Evolutionary conservation across 176 grass and related monocot genomes (phyloP).

Genomic region (Lolium multiflorum): DNA sequence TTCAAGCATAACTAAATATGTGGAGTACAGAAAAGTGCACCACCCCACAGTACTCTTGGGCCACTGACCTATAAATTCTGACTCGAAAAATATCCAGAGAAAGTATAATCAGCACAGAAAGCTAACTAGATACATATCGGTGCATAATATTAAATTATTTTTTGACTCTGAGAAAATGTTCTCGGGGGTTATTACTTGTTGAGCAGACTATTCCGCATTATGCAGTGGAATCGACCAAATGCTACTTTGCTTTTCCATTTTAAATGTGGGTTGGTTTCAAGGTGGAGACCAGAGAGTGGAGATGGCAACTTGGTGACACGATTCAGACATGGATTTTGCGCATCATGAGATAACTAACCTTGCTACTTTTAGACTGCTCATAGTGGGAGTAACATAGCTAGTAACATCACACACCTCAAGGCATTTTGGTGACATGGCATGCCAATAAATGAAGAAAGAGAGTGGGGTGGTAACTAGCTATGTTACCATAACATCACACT

Average conservation of each 20-base stretch:
- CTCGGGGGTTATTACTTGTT: not conserved
- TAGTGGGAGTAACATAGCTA: too few relatives aligned
- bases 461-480: too few relatives aligned
- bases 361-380: conserved; percentile 31
- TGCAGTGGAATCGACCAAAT: conserved; percentile 2
- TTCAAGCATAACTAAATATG: not conserved
- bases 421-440: too few relatives aligned
- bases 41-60: too few relatives aligned
- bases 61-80: too few relatives aligned
- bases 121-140: not conserved
- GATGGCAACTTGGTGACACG: conserved; percentile 28
- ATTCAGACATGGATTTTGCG: conserved; percentile 27
- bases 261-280: conserved; percentile 37
- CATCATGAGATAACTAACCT: not conserved
- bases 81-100: too few relatives aligned
- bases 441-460: too few relatives aligned
- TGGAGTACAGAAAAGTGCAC: too few relatives aligned
- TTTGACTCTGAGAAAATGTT: not conserved
- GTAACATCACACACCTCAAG: too few relatives aligned
- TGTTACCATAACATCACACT: too few relatives aligned
- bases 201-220: conserved; percentile 21
- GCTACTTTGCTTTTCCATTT: conserved; percentile 33
- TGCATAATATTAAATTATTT: not conserved
- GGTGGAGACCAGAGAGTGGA: conserved; percentile 32
- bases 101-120: too few relatives aligned